Evolutionary conservation across 2,329 filamentous ascomycete genomes (phyloP).

Genomic region (Clathrospora elynae): DNA sequence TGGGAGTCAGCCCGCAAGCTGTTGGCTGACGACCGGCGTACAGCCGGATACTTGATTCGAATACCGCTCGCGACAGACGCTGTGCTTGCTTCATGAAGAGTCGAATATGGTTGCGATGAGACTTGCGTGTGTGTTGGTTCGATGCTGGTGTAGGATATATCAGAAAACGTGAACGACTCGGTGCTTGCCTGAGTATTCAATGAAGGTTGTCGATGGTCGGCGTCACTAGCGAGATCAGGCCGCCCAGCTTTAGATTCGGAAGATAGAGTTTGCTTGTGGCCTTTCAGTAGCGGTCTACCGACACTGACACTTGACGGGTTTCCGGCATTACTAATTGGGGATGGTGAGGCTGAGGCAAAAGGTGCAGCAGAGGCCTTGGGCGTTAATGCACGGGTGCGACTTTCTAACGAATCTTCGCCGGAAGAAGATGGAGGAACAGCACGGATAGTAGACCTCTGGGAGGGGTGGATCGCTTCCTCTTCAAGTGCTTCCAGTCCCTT

Average conservation of each 20-base stretch:
- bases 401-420: conserved; percentile 35
- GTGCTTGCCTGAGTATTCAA: conserved; percentile 35
- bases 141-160: conserved; percentile 42
- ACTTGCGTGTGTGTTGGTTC: conserved; percentile 35
- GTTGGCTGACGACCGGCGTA: conserved; percentile 45
- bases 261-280: conserved; percentile 34
- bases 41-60: conserved; percentile 44
- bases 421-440: conserved; percentile 47
- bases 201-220: conserved; percentile 36
- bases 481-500: conserved; percentile 43
- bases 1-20: conserved; percentile 45
- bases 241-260: conserved; percentile 38
- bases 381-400: conserved; percentile 43
- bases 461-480: conserved; percentile 35
- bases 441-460: conserved; percentile 42
- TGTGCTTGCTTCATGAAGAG: conserved; percentile 45
- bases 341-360: conserved; percentile 40
- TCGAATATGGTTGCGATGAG: conserved; percentile 35
- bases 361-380: conserved; percentile 45
- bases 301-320: conserved; percentile 36
- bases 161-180: conserved; percentile 46
- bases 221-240: conserved; percentile 42
- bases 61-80: conserved; percentile 43
- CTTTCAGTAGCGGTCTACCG: conserved; percentile 30
- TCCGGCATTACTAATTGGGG: conserved; percentile 35